Conservation (phyloP, 768 basidiomycete genomes). For the Xerocomus potaroensis region DNA sequence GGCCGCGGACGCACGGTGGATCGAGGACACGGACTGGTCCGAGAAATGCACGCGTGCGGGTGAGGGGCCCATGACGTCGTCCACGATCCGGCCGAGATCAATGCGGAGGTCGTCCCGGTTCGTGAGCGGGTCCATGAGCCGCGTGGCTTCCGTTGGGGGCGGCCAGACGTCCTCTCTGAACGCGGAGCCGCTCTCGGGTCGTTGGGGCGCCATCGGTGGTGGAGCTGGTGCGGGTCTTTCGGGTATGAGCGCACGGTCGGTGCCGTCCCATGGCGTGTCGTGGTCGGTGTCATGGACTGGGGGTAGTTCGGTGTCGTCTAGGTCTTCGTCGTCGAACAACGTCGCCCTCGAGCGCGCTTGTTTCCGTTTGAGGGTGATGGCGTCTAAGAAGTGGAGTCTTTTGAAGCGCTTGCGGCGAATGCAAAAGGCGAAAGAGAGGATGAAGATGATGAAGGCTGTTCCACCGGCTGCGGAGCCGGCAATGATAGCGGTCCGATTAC, state of each 20-base stretch:
- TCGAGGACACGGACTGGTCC: constrained; percentile 22
- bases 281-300: constrained; percentile 17
- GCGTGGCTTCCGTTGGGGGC: constrained; percentile 31
- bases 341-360: constrained; percentile 17
- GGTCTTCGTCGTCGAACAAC: constrained; percentile 26
- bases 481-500: constrained; percentile 37
- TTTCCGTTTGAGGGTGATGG: constrained; percentile 22
- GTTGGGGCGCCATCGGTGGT: too few relatives aligned
- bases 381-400: constrained; percentile 27
- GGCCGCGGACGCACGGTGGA: constrained; percentile 10
- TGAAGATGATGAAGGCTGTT: constrained; percentile 33
- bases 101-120: constrained; percentile 24
- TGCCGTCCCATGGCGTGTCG: constrained; percentile 20
- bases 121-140: constrained; percentile 20
- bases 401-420: constrained; percentile 37
- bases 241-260: neutral
- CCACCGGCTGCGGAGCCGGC: constrained; percentile 39
- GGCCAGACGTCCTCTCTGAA: constrained; percentile 47
- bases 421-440: constrained; percentile 35
- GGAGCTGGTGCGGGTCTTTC: too few relatives aligned
- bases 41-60: constrained; percentile 14
- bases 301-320: constrained; percentile 9
- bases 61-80: constrained; percentile 46
- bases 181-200: constrained; percentile 41
- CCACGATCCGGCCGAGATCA: constrained; percentile 40